Conservation (phyloP, 73 alveolate species). For the Durusdinium trenchii region DNA sequence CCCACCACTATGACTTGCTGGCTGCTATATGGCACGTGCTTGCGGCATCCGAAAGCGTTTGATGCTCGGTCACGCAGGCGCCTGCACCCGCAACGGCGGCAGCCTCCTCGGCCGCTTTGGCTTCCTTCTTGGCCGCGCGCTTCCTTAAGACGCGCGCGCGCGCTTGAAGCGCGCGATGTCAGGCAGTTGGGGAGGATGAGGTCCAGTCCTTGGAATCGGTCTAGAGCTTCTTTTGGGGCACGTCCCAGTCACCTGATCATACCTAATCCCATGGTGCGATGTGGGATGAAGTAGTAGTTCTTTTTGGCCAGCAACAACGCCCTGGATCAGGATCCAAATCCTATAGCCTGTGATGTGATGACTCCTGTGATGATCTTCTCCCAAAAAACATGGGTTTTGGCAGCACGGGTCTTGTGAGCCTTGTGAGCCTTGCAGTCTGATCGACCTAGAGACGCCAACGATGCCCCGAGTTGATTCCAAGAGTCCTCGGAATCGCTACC, state of each 20-base stretch:
- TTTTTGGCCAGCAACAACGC: neutral
- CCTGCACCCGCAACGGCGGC: slow-evolving; percentile 36
- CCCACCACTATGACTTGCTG: too few relatives aligned
- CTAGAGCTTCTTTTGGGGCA: too few relatives aligned
- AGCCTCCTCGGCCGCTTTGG: slow-evolving; percentile 53
- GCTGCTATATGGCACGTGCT: too few relatives aligned
- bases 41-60: neutral
- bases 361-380: too few relatives aligned
- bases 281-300: neutral
- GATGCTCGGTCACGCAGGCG: neutral
- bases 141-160: neutral
- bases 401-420: too few relatives aligned
- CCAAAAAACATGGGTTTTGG: too few relatives aligned
- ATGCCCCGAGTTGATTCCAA: too few relatives aligned
- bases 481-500: too few relatives aligned
- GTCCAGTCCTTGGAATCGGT: neutral
- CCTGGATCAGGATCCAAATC: neutral
- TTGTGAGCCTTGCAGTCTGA: too few relatives aligned
- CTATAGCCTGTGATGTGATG: too few relatives aligned
- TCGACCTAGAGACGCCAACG: too few relatives aligned
- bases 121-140: slow-evolving; percentile 47
- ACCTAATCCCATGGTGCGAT: neutral
- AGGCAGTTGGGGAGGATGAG: neutral
- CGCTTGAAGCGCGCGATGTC: neutral
- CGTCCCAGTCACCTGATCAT: too few relatives aligned